phyloP scores from a whole-genome alignment of 2,329 filamentous ascomycete genomes.

The Metarhizium album region DNA sequence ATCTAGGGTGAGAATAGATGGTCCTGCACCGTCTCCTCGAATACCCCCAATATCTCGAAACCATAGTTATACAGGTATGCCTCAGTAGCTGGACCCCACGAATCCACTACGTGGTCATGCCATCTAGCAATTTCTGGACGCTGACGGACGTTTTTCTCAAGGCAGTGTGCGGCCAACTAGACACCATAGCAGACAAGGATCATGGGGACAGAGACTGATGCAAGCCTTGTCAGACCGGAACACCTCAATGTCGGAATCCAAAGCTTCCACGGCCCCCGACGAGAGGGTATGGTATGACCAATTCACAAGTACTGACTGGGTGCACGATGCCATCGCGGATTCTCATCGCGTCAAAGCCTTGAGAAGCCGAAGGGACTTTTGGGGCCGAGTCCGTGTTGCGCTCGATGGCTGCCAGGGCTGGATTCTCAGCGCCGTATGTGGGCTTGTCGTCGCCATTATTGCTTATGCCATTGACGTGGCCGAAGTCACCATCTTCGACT shows the following conservation, averaged over 20 bases:
- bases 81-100: not conserved
- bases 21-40: slow-evolving; percentile 18
- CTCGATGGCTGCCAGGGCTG: slow-evolving; percentile 89
- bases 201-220: slow-evolving; percentile 50
- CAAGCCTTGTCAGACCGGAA: slow-evolving; percentile 49
- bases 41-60: slow-evolving; percentile 23
- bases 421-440: slow-evolving; percentile 85
- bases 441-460: slow-evolving; percentile 70
- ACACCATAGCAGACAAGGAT: slow-evolving; percentile 47
- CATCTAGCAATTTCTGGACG: not conserved
- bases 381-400: slow-evolving; percentile 63
- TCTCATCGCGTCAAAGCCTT: slow-evolving; percentile 80
- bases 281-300: slow-evolving; percentile 98
- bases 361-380: slow-evolving; percentile 69
- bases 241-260: slow-evolving; percentile 51
- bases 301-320: slow-evolving; percentile 96
- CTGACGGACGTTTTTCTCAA: slow-evolving; percentile 9
- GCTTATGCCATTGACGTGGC: slow-evolving; percentile 86
- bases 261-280: slow-evolving; percentile 57
- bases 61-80: slow-evolving; percentile 33
- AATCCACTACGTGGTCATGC: not conserved
- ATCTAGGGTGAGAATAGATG: slow-evolving; percentile 31
- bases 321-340: slow-evolving; percentile 93
- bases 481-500: slow-evolving; percentile 77
- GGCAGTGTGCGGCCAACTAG: slow-evolving; percentile 28